A percentile compares a stretch with the other conserved stretches of the same genome.
Evolutionary conservation across 768 basidiomycete species (phyloP).

Genomic region (Floccularia luteovirens): DNA sequence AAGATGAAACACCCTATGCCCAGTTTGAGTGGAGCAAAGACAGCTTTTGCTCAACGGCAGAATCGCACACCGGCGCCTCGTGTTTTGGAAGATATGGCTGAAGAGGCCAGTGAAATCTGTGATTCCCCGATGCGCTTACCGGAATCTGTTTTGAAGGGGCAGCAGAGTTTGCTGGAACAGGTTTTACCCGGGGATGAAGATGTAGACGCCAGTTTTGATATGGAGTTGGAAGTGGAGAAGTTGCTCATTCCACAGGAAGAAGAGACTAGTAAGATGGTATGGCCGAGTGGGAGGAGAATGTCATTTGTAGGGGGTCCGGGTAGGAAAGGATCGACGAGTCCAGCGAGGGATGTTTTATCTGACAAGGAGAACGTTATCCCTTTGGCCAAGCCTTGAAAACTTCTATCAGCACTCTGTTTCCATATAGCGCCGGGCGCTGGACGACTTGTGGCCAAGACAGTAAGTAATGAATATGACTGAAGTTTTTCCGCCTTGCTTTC

Average conservation of each 20-base stretch:
- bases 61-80: slow-evolving; percentile 11
- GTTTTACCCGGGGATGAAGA: slow-evolving; percentile 46
- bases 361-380: slow-evolving; percentile 45
- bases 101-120: slow-evolving; percentile 21
- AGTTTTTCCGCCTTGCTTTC: too few species aligned
- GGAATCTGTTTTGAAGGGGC: slow-evolving; percentile 20
- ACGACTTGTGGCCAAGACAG: not conserved
- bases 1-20: slow-evolving; percentile 44
- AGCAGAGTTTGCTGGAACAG: slow-evolving; percentile 52
- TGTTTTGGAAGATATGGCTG: slow-evolving; percentile 10
- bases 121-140: slow-evolving; percentile 49
- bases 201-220: slow-evolving; percentile 47
- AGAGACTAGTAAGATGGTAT: slow-evolving; percentile 1
- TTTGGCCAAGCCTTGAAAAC: not conserved
- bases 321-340: slow-evolving; percentile 11
- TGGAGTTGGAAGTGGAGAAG: slow-evolving; percentile 24
- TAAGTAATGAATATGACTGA: too few species aligned
- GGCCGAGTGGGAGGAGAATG: too few species aligned
- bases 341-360: slow-evolving; percentile 30
- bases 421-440: not conserved
- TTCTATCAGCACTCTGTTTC: not conserved
- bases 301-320: too few species aligned
- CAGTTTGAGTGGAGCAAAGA: slow-evolving; percentile 40
- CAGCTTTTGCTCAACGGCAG: slow-evolving; percentile 40
- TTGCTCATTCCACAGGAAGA: slow-evolving; percentile 14